Evolutionary conservation across 1,139 yeast species (phyloP), one percentile per base, ranked within the genome.

Genomic region (Arxiozyma slooffiae): DNA sequence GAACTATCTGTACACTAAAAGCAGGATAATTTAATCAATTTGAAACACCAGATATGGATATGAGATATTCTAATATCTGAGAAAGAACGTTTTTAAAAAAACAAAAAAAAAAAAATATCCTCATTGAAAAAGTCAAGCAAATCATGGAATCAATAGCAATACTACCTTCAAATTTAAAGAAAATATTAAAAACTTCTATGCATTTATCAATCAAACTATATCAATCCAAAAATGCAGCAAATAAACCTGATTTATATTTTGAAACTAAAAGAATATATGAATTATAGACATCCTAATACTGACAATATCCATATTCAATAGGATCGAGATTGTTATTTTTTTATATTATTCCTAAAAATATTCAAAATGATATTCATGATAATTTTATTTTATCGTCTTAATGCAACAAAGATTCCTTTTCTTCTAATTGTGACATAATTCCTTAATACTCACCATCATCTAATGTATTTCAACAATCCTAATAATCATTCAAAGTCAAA

Each of bases 21-120:
- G 5, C 26, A 9, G 82, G 83, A 1, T 73, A 80, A 47, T 74
- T 71, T 60, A 76, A 80, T 45, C 85, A 80, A 55, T 80, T 80
- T 60, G 68, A 70, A 21, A 55, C 77, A 26, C 74, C 72, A 71
- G 74, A 55, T 71, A 80, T 7, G 16, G 30, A n/a, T 5, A 36
- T 24, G 7, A 26, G 21, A 23, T 26, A 48, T 16, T 3, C 21
- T 16, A 18, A 20, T 20, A 23, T n/a, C n/a, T n/a, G n/a, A n/a
- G n/a, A n/a, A n/a, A n/a, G n/a, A n/a, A n/a, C n/a, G n/a, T n/a
- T n/a, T n/a, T n/a, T n/a, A n/a, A n/a, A n/a, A n/a, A n/a, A n/a
- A n/a, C n/a, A 38, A 14, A 1, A 7, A 6, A 17, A 18, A 18
- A 24, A 37, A 23, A 23, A 38, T 24, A n/a, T 38, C 46, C 70